Evolutionary conservation across 2,329 filamentous ascomycete genomes (phyloP).

Genomic region (Emmonsia crescens): DNA sequence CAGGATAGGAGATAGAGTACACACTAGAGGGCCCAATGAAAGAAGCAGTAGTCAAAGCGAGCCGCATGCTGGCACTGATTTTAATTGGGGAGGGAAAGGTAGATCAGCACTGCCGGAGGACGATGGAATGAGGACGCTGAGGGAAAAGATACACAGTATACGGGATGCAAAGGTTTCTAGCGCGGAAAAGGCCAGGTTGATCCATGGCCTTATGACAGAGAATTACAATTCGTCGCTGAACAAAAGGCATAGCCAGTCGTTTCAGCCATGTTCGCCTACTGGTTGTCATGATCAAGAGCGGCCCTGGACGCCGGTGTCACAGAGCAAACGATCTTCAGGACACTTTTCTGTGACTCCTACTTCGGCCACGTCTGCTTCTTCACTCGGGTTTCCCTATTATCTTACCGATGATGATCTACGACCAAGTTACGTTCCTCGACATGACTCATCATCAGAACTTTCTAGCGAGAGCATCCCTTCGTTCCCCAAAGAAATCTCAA

Average conservation of each 20-base stretch:
- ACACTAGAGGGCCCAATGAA: background rate
- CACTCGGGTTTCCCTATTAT: constrained; percentile 27
- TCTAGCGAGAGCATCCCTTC: constrained; percentile 6
- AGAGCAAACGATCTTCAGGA: constrained; percentile 21
- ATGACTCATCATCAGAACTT: constrained; percentile 8
- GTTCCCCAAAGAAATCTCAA: constrained; percentile 30
- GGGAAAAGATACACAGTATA: constrained; percentile 57
- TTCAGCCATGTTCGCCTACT: constrained; percentile 16
- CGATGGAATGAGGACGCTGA: constrained; percentile 62
- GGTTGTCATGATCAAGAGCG: constrained; percentile 19
- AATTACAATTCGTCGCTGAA: constrained; percentile 46
- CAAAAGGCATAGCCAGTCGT: constrained; percentile 16
- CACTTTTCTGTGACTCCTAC: constrained; percentile 19
- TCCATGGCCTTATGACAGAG: constrained; percentile 62
- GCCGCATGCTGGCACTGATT: background rate
- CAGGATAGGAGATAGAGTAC: background rate
- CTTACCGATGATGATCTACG: constrained; percentile 46
- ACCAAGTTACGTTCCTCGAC: constrained; percentile 53
- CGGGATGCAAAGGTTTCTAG: constrained; percentile 50
- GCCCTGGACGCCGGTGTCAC: constrained; percentile 22
- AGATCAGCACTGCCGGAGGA: constrained; percentile 52
- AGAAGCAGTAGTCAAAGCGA: background rate
- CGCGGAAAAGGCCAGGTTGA: constrained; percentile 57
- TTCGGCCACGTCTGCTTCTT: constrained; percentile 20
- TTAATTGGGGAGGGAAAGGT: constrained; percentile 13